Percentiles rank a stretch among this genome's conserved stretches.
Evolutionary conservation across 768 basidiomycete genomes (phyloP).

Genomic region (Pleurotus giganteus): DNA sequence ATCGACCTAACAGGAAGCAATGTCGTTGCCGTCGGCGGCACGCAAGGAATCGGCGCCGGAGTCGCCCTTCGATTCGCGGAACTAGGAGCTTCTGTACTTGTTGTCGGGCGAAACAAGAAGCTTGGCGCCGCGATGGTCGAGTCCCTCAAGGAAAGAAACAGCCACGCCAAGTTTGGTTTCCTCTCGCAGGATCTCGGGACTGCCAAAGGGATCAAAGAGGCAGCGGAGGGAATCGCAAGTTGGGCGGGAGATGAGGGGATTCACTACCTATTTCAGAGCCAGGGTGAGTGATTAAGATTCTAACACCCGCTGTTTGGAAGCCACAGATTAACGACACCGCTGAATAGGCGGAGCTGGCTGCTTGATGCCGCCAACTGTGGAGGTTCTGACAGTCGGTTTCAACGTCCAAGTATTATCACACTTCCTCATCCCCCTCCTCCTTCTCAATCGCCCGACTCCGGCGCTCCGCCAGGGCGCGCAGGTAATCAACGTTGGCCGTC

Average conservation of each 20-base stretch:
- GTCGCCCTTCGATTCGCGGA: neutral
- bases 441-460: too few relatives aligned
- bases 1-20: neutral
- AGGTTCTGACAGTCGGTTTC: too few relatives aligned
- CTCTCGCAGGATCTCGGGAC: neutral
- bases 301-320: too few relatives aligned
- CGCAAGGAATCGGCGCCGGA: constrained; percentile 1
- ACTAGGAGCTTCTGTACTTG: neutral
- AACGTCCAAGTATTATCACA: too few relatives aligned
- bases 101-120: neutral
- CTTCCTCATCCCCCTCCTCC: too few relatives aligned
- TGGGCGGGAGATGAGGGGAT: neutral
- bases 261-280: neutral
- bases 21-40: neutral
- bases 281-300: too few relatives aligned
- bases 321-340: neutral
- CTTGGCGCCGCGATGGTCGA: neutral
- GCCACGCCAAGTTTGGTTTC: neutral
- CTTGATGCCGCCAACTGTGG: neutral
- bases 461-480: neutral
- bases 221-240: neutral
- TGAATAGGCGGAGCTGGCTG: neutral
- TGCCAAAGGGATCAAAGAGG: neutral
- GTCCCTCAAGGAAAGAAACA: neutral
- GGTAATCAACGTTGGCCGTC: neutral